Base-by-base conservation (phyloP, 78 protist species). In the Mantamonas sphyraenae region DNA sequence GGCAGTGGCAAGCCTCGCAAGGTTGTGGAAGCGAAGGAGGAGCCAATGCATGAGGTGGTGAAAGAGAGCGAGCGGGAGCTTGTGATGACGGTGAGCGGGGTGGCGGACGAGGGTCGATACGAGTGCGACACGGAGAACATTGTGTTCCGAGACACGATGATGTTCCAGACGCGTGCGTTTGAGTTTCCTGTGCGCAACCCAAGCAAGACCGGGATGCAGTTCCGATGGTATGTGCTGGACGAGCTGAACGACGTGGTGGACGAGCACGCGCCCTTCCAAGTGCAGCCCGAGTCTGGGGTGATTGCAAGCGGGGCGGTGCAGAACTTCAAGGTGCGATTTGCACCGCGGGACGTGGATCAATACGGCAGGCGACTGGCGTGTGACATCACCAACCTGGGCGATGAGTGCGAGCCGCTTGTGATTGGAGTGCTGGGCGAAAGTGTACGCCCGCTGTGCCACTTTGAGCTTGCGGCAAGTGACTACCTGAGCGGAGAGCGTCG, bases 401-500 rank as follows among this genome's bases (percentile, higher is more conserved):
- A 9, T 10, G 39, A 24, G 22, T 26, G 37, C 17, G 14, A 58
- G 17, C 63, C 53, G 28, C 16, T 47, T 12, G 16, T 47, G 28
- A 28, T 56, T 9, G 53, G 43, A 3, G 28, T 38, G 34, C 2
- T 1, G 20, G 76, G 73, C 34, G 10, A n/a, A 10, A 38, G 71
- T 26, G 0, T 16, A 7, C 71, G 84, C 0, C 87, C 84, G 31
- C 53, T 55, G 64, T 88, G 83, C 67, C 93, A 88, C 82, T 63
- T 88, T 37, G 93, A 88, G 57, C 37, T 83, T 16, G 61, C 31
- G 14, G 72, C 39, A 50, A 58, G 74, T 9, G 85, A 83, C 69
- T 83, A 84, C 68, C 43, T 83, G 24, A 10, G 24, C 26, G 59
- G 68, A 0, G 86, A 81, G 12, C 33, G 84, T 26, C 65, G 89